Conservation (phyloP, 1,139 yeast genomes). For the Pichia kudriavzevii region DNA sequence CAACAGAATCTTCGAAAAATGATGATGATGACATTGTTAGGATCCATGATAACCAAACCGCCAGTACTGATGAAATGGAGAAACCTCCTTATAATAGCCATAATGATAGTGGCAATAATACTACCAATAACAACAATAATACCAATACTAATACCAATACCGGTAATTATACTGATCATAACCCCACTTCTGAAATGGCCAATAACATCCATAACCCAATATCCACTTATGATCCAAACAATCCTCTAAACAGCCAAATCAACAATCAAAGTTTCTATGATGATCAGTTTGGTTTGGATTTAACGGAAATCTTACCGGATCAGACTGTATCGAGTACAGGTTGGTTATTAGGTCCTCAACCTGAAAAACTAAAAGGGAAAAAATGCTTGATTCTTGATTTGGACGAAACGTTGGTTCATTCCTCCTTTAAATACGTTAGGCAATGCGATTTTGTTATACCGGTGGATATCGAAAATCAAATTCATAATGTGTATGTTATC, state of each 20-base stretch:
- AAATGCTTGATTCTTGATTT: constrained; percentile 87
- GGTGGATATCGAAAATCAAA: constrained; percentile 73
- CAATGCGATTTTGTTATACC: constrained; percentile 96
- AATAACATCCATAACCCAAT: constrained; percentile 9
- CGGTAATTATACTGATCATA: too few relatives aligned
- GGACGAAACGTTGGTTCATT: constrained; percentile 95
- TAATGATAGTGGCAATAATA: not conserved
- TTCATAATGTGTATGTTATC: constrained; percentile 91
- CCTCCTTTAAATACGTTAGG: constrained; percentile 83
- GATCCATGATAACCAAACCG: constrained; percentile 12
- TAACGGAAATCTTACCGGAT: constrained; percentile 60
- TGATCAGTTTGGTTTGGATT: constrained; percentile 36
- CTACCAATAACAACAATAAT: not conserved
- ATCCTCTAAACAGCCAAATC: constrained; percentile 1
- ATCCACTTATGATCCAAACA: constrained; percentile 6
- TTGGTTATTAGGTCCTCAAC: constrained; percentile 55
- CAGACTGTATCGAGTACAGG: constrained; percentile 54
- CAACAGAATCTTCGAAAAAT: constrained; percentile 28
- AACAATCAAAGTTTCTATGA: constrained; percentile 29
- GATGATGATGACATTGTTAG: constrained; percentile 24
- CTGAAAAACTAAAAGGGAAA: constrained; percentile 40
- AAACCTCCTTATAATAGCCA: too few relatives aligned
- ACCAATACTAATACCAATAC: not conserved
- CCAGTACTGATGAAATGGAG: constrained; percentile 13
- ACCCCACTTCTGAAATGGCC: not conserved